These are phyloP conservation scores for Antrodiella citrinella DNA, from an alignment of 768 basidiomycete genomes.

Conservation along the genomic window DNA sequence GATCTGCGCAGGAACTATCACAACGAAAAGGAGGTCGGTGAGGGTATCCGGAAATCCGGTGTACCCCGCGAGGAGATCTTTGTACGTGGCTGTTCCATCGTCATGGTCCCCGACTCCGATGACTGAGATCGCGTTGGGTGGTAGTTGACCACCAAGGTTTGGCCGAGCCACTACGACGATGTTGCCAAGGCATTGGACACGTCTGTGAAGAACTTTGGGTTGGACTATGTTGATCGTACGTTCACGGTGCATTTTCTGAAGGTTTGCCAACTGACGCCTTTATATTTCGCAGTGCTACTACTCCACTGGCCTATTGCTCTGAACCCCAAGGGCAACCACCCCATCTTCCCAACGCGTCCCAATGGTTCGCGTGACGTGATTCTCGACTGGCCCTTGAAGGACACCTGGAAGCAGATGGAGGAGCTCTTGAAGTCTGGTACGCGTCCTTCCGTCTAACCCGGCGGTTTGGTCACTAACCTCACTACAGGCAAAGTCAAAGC, in stretches of 20 bases:
- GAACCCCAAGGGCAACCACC: conserved; percentile 62
- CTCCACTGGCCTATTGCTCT: conserved; percentile 79
- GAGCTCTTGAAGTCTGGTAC: conserved; percentile 55
- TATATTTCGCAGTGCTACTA: conserved; percentile 41
- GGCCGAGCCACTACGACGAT: conserved; percentile 58
- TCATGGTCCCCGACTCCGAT: background rate
- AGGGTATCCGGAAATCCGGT: conserved; percentile 70
- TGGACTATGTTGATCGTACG: conserved; percentile 76
- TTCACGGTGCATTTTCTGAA: too few relatives aligned
- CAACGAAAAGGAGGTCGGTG: conserved; percentile 80
- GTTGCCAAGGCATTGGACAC: conserved; percentile 71
- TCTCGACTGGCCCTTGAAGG: conserved; percentile 52
- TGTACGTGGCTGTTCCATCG: conserved; percentile 27
- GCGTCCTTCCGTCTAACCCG: background rate
- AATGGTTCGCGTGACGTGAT: conserved; percentile 63
- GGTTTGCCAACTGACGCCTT: background rate
- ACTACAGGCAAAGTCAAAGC: conserved; percentile 48
- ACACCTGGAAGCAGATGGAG: conserved; percentile 87
- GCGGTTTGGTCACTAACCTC: background rate
- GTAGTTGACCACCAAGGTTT: conserved; percentile 67
- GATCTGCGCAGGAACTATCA: conserved; percentile 42
- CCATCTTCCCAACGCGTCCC: conserved; percentile 46
- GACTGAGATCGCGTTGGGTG: background rate
- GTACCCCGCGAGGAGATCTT: conserved; percentile 69
- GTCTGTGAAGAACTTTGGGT: conserved; percentile 71